These are phyloP conservation scores for Penicillium canescens DNA, from an alignment of 495 filamentous ascomycete genomes.

Conservation along the genomic window DNA sequence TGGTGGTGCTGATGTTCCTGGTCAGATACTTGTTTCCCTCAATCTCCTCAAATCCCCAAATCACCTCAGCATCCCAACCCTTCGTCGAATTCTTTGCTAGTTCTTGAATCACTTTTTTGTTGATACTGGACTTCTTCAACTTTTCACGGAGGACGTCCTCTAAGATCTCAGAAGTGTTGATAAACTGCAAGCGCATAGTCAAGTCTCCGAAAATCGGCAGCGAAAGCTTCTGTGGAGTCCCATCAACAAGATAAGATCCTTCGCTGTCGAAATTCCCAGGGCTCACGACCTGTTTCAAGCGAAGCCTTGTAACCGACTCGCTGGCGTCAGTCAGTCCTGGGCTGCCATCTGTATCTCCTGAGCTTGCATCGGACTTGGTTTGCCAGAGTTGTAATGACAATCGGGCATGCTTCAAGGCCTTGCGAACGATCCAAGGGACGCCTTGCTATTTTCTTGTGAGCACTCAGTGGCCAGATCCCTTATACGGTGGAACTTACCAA, in stretches of 20 bases:
- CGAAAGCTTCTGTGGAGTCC: conserved; percentile 3
- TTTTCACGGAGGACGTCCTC: conserved; percentile 11
- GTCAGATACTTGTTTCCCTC: conserved; percentile 15
- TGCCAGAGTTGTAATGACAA: conserved; percentile 18
- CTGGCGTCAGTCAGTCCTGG: neutral
- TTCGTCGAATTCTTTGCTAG: conserved; percentile 14
- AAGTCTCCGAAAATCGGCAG: conserved; percentile 21
- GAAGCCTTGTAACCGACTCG: conserved; percentile 7
- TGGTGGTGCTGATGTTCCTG: conserved; percentile 10
- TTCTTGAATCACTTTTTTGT: conserved; percentile 17
- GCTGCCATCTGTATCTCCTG: neutral
- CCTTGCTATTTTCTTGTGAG: conserved; percentile 14
- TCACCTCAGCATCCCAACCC: conserved; percentile 16
- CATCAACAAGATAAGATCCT: conserved; percentile 12
- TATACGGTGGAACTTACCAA: conserved; percentile 7
- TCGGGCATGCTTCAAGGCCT: conserved; percentile 12
- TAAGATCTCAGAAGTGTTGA: neutral
- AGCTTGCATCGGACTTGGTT: neutral
- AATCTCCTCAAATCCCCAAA: conserved; percentile 22
- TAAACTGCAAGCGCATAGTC: conserved; percentile 11
- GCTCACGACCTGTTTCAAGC: conserved; percentile 16
- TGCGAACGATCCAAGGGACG: conserved; percentile 19
- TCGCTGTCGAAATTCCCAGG: conserved; percentile 20
- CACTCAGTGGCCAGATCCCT: neutral
- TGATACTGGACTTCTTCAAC: conserved; percentile 1